A percentile compares a stretch with the other conserved stretches of the same genome.
Evolutionary conservation across 345 rosid genomes (phyloP).

Genomic region (Heritiera fomes): DNA sequence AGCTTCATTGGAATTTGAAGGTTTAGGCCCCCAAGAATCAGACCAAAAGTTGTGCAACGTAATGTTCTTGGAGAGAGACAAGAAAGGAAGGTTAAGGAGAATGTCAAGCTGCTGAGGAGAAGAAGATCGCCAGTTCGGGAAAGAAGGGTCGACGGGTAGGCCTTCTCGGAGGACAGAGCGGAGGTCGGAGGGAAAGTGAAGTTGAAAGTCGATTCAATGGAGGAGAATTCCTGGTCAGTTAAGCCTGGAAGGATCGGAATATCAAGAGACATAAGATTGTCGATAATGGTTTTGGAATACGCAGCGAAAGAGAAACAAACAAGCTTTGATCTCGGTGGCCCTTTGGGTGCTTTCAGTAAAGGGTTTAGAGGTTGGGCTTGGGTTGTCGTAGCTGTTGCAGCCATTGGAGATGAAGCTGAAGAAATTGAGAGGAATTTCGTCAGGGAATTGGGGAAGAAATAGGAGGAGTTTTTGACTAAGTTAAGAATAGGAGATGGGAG

Average conservation of each 20-base stretch:
- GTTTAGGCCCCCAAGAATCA: slow-evolving; percentile 66
- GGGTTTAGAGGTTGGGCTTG: slow-evolving; percentile 10
- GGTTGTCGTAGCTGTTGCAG: slow-evolving; percentile 4
- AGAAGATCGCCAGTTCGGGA: slow-evolving; percentile 83
- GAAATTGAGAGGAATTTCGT: background rate
- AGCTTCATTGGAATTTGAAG: slow-evolving; percentile 31
- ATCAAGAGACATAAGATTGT: slow-evolving; percentile 49
- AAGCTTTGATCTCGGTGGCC: slow-evolving; percentile 31
- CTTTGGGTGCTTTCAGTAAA: slow-evolving; percentile 13
- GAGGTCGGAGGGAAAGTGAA: slow-evolving; percentile 83
- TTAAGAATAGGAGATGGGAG: background rate
- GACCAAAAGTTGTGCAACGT: slow-evolving; percentile 61
- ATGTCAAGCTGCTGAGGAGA: slow-evolving; percentile 58
- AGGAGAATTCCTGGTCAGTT: slow-evolving; percentile 54
- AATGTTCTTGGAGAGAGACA: slow-evolving; percentile 49
- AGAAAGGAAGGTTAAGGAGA: slow-evolving; percentile 52
- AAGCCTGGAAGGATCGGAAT: slow-evolving; percentile 62
- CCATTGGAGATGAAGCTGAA: slow-evolving; percentile 19
- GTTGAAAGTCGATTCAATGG: slow-evolving; percentile 51
- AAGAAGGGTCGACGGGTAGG: slow-evolving; percentile 64
- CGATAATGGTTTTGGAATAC: slow-evolving; percentile 54
- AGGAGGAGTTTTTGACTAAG: slow-evolving; percentile 6
- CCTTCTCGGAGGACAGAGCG: slow-evolving; percentile 83
- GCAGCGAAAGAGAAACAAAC: slow-evolving; percentile 73
- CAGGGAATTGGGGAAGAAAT: background rate